Conservation (phyloP, 371 early-diverging fungal species). For the Syncephalis fuscata region DNA sequence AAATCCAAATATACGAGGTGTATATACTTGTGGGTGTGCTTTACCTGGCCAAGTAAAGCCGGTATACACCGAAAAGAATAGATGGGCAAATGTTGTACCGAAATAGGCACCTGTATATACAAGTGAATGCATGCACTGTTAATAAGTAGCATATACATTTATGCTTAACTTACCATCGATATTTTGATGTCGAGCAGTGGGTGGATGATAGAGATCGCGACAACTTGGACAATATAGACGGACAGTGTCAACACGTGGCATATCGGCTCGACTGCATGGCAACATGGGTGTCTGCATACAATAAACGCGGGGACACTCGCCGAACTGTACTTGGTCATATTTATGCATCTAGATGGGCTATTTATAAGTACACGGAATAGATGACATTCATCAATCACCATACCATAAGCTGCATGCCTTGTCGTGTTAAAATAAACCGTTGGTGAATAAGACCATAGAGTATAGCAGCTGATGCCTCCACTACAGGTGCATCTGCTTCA, state of each 20-base stretch:
- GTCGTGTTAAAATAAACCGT: constrained; percentile 75
- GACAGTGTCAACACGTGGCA: constrained; percentile 61
- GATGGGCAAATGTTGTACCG: constrained; percentile 93
- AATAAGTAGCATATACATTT: neutral
- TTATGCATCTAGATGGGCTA: constrained; percentile 46
- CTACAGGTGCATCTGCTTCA: constrained; percentile 42
- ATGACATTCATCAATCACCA: too few relatives aligned
- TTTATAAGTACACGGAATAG: neutral
- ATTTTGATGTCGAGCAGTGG: constrained; percentile 50
- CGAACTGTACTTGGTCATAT: constrained; percentile 80
- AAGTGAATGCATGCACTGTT: neutral
- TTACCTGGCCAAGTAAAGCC: too few relatives aligned
- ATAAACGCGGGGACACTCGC: constrained; percentile 83
- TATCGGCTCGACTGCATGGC: constrained; percentile 83
- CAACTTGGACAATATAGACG: constrained; percentile 88
- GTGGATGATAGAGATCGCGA: constrained; percentile 89
- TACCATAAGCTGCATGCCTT: constrained; percentile 79
- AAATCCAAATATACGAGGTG: constrained; percentile 95
- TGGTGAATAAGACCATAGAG: constrained; percentile 89
- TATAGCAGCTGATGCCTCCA: constrained; percentile 65
- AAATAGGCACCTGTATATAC: constrained; percentile 79
- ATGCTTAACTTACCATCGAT: constrained; percentile 58
- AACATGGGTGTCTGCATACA: constrained; percentile 73
- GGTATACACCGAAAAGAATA: constrained; percentile 89
- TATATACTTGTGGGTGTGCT: constrained; percentile 76